Conservation (phyloP, 306 rosid genomes). For the Castanea crenata region DNA sequence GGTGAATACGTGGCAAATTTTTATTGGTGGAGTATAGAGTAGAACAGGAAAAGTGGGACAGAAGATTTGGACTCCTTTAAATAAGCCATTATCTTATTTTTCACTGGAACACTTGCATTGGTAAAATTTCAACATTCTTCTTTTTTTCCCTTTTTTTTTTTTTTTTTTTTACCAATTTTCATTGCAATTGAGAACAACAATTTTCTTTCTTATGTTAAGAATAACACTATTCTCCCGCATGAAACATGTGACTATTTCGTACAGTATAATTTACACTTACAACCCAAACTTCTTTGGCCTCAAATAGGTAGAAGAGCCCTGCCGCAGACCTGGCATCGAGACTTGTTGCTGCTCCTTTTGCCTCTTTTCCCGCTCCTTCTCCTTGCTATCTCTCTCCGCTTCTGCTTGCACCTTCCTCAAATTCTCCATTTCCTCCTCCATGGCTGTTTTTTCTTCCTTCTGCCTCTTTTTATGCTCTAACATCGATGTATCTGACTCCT, state of each 20-base stretch:
- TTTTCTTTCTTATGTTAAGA: background rate
- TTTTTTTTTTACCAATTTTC: background rate
- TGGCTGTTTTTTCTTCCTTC: slow-evolving; percentile 83
- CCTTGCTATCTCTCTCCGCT: slow-evolving; percentile 53
- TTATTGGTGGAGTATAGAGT: too few relatives aligned
- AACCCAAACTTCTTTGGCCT: slow-evolving; percentile 82
- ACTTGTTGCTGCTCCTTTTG: slow-evolving; percentile 75
- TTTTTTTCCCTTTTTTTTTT: too few relatives aligned
- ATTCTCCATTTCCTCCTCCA: slow-evolving; percentile 98
- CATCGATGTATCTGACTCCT: slow-evolving; percentile 91
- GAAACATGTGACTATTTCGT: background rate
- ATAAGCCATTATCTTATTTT: background rate
- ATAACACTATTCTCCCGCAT: background rate
- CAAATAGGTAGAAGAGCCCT: slow-evolving; percentile 82
- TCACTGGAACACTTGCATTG: background rate
- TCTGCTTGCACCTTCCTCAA: slow-evolving; percentile 76
- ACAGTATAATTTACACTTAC: slow-evolving; percentile 25
- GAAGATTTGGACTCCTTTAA: background rate
- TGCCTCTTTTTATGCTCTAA: slow-evolving; percentile 90
- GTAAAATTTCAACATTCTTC: background rate
- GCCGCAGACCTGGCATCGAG: slow-evolving; percentile 66
- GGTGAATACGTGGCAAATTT: too few relatives aligned
- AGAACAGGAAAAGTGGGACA: too few relatives aligned
- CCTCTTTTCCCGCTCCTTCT: slow-evolving; percentile 57
- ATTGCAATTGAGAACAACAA: background rate